phyloP scores from a whole-genome alignment of 129 eudicot genomes.

The Glebionis coronaria region DNA sequence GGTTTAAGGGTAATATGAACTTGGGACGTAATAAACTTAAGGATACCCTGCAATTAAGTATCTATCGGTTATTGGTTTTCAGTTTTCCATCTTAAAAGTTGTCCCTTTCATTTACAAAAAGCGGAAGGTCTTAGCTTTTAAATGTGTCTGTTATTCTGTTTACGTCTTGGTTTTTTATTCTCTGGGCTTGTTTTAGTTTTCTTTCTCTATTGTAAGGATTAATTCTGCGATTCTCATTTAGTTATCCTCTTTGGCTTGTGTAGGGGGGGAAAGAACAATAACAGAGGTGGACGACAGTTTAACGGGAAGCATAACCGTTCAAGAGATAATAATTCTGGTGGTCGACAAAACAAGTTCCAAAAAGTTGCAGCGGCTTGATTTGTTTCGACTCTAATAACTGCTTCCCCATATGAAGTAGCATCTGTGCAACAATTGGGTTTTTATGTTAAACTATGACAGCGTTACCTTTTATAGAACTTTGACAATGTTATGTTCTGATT shows the following conservation, averaged over 20 bases:
- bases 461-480: too few relatives aligned
- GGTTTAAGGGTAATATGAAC: too few relatives aligned
- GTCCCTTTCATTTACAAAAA: neutral
- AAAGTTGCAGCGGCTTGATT: conserved; percentile 50
- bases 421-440: too few relatives aligned
- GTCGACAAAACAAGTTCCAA: conserved; percentile 64
- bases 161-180: neutral
- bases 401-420: too few relatives aligned
- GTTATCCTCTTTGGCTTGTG: neutral
- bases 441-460: too few relatives aligned
- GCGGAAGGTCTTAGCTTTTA: neutral
- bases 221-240: too few relatives aligned
- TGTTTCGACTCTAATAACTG: too few relatives aligned
- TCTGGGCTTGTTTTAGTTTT: neutral
- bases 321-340: conserved; percentile 41
- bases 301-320: conserved; percentile 64
- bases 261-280: conserved; percentile 66
- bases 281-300: conserved; percentile 61
- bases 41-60: too few relatives aligned
- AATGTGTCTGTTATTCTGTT: neutral
- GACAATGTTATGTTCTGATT: too few relatives aligned
- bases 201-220: neutral
- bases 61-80: too few relatives aligned
- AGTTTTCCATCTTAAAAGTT: too few relatives aligned
- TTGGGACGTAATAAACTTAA: too few relatives aligned